Conservation (phyloP, 441 rosid genomes). For the Gossypium aridum region DNA sequence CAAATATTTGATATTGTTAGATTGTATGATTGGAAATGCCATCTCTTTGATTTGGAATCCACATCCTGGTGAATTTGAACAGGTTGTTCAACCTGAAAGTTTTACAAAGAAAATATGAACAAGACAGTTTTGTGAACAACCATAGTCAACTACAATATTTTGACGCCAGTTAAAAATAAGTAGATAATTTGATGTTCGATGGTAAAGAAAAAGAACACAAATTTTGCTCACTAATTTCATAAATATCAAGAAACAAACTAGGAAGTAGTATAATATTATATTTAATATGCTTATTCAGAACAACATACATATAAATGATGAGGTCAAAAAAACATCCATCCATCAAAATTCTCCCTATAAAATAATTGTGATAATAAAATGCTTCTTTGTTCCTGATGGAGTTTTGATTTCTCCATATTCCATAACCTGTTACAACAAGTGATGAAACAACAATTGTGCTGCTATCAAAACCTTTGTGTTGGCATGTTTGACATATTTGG, state of each 20-base stretch:
- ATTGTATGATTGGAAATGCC: conserved; percentile 70
- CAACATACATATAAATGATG: background rate
- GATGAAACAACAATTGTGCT: too few relatives aligned
- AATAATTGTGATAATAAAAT: background rate
- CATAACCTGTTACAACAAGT: too few relatives aligned
- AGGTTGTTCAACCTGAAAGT: conserved; percentile 61
- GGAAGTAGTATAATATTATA: background rate
- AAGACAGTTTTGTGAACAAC: background rate
- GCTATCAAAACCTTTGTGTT: too few relatives aligned
- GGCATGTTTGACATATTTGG: too few relatives aligned
- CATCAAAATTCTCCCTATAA: background rate
- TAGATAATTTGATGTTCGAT: background rate
- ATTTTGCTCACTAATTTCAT: background rate
- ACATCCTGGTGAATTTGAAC: conserved; percentile 75
- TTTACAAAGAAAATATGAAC: background rate
- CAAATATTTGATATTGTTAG: conserved; percentile 64
- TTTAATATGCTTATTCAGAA: background rate
- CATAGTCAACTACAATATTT: background rate
- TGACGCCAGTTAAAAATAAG: background rate
- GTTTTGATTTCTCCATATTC: too few relatives aligned
- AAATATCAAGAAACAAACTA: background rate
- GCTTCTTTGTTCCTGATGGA: background rate
- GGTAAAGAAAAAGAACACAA: background rate
- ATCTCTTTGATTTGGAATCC: conserved; percentile 61
- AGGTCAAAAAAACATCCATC: background rate